phyloP scores from a whole-genome alignment of 2,329 filamentous ascomycete species.

The Diplocarpon rosae region DNA sequence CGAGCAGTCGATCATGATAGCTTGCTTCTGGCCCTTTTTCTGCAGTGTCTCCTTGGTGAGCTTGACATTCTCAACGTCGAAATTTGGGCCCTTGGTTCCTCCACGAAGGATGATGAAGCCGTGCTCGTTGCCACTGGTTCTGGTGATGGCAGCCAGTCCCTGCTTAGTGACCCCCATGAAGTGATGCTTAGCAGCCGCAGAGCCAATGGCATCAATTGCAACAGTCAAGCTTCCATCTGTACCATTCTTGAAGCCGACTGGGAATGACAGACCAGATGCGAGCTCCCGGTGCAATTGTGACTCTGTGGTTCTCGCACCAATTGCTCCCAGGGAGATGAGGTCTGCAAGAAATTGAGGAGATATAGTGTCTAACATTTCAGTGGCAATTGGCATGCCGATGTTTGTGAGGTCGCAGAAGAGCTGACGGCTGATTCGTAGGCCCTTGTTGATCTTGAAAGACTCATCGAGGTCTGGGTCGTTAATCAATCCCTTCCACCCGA shows the following conservation, averaged over 20 bases:
- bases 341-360: slow-evolving; percentile 96
- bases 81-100: slow-evolving; percentile 88
- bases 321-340: slow-evolving; percentile 87
- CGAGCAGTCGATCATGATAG: slow-evolving; percentile 97
- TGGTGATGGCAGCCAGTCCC: slow-evolving; percentile 86
- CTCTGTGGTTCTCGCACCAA: slow-evolving; percentile 92
- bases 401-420: slow-evolving; percentile 85
- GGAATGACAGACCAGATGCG: slow-evolving; percentile 89
- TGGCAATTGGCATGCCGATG: slow-evolving; percentile 86
- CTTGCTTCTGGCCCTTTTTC: slow-evolving; percentile 75
- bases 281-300: slow-evolving; percentile 94
- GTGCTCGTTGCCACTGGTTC: slow-evolving; percentile 88
- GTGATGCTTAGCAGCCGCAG: slow-evolving; percentile 76
- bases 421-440: slow-evolving; percentile 80
- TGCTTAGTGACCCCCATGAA: slow-evolving; percentile 99
- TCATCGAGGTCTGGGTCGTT: slow-evolving; percentile 98
- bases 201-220: slow-evolving; percentile 91
- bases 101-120: slow-evolving; percentile 94
- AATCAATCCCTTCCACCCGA: slow-evolving; percentile 98
- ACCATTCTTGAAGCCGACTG: slow-evolving; percentile 98
- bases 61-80: slow-evolving; percentile 73
- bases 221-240: slow-evolving; percentile 87
- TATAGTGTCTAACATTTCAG: slow-evolving; percentile 98
- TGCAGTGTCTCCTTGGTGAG: slow-evolving; percentile 64
- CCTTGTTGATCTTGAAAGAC: slow-evolving; percentile 98